Conservation (phyloP, 2,329 filamentous ascomycete species). For the Shiraia bambusicola region DNA sequence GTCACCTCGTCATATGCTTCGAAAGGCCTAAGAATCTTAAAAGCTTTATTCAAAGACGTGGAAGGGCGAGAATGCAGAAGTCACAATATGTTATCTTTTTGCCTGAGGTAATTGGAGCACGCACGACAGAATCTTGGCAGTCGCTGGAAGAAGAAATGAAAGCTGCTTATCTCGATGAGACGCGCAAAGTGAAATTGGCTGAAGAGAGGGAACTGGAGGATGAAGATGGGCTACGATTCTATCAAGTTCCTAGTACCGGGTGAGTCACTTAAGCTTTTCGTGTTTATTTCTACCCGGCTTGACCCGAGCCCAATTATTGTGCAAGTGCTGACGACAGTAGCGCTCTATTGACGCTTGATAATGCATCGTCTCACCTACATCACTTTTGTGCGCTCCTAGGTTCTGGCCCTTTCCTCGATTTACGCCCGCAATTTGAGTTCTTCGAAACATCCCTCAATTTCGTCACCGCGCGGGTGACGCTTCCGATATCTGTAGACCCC, state of each 20-base stretch:
- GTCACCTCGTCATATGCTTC: conserved; percentile 66
- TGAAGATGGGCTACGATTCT: conserved; percentile 38
- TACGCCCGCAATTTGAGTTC: conserved; percentile 67
- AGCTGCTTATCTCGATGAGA: conserved; percentile 65
- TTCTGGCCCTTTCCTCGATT: conserved; percentile 61
- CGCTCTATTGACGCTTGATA: conserved; percentile 70
- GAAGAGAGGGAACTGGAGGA: conserved; percentile 53
- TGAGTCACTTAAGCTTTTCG: conserved; percentile 15
- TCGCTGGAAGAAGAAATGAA: conserved; percentile 73
- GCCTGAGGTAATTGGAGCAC: conserved; percentile 36
- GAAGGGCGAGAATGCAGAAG: conserved; percentile 59
- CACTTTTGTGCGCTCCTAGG: conserved; percentile 74
- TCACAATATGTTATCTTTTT: conserved; percentile 60
- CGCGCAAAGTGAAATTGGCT: conserved; percentile 53
- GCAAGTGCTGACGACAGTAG: conserved; percentile 36
- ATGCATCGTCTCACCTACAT: conserved; percentile 72
- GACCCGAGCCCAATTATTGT: not conserved
- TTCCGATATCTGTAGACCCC: conserved; percentile 71
- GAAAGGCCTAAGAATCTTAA: conserved; percentile 63
- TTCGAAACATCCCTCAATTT: conserved; percentile 36
- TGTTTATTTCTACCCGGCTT: not conserved
- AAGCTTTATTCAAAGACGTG: conserved; percentile 66
- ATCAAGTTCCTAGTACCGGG: conserved; percentile 29
- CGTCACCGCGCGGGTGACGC: conserved; percentile 61
- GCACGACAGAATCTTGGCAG: conserved; percentile 58